Base-by-base conservation (phyloP, 2,329 filamentous ascomycete genomes). In the Sarocladiaceae sp. region DNA sequence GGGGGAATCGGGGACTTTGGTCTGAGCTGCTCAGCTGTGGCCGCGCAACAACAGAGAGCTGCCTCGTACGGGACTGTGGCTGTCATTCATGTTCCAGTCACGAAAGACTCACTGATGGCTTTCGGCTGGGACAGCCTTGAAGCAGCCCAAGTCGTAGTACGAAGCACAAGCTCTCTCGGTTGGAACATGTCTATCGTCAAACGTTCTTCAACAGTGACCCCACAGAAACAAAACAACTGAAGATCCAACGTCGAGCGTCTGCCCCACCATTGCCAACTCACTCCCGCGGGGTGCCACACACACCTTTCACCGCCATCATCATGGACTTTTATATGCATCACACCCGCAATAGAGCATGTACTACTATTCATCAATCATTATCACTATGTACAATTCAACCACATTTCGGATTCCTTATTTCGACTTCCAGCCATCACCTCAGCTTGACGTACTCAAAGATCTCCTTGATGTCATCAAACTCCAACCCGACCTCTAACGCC, bases 401-500 rank as follows among this genome's bases (percentile, higher is more conserved):
- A 31, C 8, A 31, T n/a, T n/a, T n/a, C n/a, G n/a, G n/a, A n/a
- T n/a, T n/a, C n/a, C n/a, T n/a, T n/a, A n/a, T n/a, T n/a, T n/a
- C n/a, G n/a, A n/a, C n/a, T 15, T 33, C 29, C 29, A 10, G 10
- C 10, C 7, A 22, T 42, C 44, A 48, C 25, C 17, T 48, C 44
- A 48, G 15, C 10, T 29, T 20, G 28, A 18, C 26, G 22, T 48
- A 29, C 52, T 66, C 63, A 53, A 67, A 67, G 10, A 65, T 52
- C 40, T 55, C 54, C 20, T 57, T 59, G 55, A 66, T 64, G 40
- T 58, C 57, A 13, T 58, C 56, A 20, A 51, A 54, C 17, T 59
- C 59, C 52, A 66, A 57, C n/a, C 60, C 60, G 36, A 53, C 60
- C 62, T 58, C 67, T 47, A 62, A 62, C 48, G 66, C 69, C n/a